phyloP scores from a whole-genome alignment of 2,329 filamentous ascomycete species.

The Immersiporthe knoxdaviesiana region DNA sequence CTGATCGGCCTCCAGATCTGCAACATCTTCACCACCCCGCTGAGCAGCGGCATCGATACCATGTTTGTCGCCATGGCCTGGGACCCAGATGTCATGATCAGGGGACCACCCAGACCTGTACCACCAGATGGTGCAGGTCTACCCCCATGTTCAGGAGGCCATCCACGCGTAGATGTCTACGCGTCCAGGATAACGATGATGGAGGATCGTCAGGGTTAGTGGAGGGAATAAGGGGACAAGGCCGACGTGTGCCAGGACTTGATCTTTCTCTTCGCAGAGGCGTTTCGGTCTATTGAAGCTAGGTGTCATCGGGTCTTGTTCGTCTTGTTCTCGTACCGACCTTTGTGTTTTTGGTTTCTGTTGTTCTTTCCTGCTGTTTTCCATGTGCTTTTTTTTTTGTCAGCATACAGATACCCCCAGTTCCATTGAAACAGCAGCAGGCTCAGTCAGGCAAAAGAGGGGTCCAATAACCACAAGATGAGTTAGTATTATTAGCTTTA shows the following conservation, averaged over 20 bases:
- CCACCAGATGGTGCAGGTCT: conserved; percentile 75
- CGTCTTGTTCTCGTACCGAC: not conserved
- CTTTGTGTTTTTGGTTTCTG: too few relatives aligned
- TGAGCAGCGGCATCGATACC: conserved; percentile 87
- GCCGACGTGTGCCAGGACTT: not conserved
- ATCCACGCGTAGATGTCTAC: conserved; percentile 60
- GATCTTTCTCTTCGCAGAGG: not conserved
- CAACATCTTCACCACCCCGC: conserved; percentile 85
- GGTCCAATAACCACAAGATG: not conserved
- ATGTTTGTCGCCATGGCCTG: conserved; percentile 81
- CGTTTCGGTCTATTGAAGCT: not conserved
- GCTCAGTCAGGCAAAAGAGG: not conserved
- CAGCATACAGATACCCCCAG: conserved; percentile 1
- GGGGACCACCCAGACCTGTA: conserved; percentile 84
- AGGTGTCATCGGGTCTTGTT: not conserved
- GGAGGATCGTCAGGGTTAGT: not conserved
- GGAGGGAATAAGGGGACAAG: not conserved
- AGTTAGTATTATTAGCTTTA: not conserved
- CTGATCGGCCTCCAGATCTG: conserved; percentile 88
- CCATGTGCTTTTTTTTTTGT: not conserved
- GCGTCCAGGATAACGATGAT: not conserved
- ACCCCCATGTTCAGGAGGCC: conserved; percentile 80
- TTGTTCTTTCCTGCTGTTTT: not conserved
- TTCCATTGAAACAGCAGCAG: conserved; percentile 1
- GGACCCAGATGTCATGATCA: conserved; percentile 74